These are phyloP conservation scores for Trametes elegans DNA, from an alignment of 768 basidiomycete species.

Conservation along the genomic window DNA sequence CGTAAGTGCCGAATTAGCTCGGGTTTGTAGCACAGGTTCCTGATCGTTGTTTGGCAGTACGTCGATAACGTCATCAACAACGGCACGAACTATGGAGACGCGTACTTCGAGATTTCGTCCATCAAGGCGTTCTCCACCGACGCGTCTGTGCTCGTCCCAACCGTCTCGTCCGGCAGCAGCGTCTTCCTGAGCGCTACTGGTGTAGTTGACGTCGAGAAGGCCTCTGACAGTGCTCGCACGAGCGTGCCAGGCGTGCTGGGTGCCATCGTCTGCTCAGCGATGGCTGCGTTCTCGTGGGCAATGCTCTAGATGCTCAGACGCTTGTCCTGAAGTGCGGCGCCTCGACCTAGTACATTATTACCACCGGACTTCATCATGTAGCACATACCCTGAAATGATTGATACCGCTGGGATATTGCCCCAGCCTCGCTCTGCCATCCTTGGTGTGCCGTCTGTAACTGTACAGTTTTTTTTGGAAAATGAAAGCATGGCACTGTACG, in stretches of 20 bases:
- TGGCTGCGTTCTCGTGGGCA: slow-evolving; percentile 3
- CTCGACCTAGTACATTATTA: background rate
- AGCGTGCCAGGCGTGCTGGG: background rate
- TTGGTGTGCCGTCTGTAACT: too few species aligned
- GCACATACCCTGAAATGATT: background rate
- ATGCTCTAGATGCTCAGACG: too few species aligned
- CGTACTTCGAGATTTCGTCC: slow-evolving; percentile 62
- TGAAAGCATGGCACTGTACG: too few species aligned
- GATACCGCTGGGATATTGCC: background rate
- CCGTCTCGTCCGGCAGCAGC: slow-evolving; percentile 5
- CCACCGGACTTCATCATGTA: background rate
- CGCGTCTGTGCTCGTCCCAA: background rate
- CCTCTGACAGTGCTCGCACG: too few species aligned
- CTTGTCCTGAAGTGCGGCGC: background rate
- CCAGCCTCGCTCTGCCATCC: too few species aligned
- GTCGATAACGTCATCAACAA: slow-evolving; percentile 50
- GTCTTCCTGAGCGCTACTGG: slow-evolving; percentile 3
- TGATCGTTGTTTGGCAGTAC: slow-evolving; percentile 34
- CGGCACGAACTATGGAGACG: slow-evolving; percentile 43
- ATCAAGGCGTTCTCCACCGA: slow-evolving; percentile 46
- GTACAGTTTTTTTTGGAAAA: too few species aligned
- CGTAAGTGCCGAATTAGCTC: slow-evolving; percentile 10
- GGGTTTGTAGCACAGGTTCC: too few species aligned
- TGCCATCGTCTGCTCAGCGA: background rate
- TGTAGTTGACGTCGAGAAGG: background rate